Percentiles rank a stretch among this genome's conserved stretches.
Conservation (phyloP, 495 filamentous ascomycete species). For the Aspergillus saccharolyticus region DNA sequence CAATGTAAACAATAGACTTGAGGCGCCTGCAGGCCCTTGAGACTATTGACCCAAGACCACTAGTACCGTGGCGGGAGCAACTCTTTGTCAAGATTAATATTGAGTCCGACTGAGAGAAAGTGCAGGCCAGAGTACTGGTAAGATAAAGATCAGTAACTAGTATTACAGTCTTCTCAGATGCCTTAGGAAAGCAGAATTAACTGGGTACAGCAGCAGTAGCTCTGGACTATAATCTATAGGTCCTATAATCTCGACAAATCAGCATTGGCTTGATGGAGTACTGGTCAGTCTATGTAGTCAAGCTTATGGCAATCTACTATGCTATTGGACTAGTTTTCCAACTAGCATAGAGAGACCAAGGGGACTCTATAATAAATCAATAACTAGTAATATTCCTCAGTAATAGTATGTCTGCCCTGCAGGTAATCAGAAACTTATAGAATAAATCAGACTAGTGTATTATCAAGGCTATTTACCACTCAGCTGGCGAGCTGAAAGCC, state of each 20-base stretch:
- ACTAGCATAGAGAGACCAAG: too few relatives aligned
- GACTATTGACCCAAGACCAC: conserved; percentile 20
- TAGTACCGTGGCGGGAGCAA: conserved; percentile 10
- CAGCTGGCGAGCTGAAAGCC: conserved; percentile 9
- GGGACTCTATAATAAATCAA: background rate
- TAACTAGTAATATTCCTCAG: conserved; percentile 8
- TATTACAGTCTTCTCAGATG: conserved; percentile 14
- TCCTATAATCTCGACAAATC: conserved; percentile 7
- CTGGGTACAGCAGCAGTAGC: conserved; percentile 13
- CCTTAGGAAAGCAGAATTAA: conserved; percentile 10
- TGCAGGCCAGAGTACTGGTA: conserved; percentile 3
- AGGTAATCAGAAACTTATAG: conserved; percentile 8
- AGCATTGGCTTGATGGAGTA: conserved; percentile 11
- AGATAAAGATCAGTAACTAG: background rate
- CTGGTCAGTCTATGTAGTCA: conserved; percentile 15
- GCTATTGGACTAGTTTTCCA: too few relatives aligned
- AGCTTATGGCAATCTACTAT: too few relatives aligned
- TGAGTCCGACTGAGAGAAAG: conserved; percentile 13
- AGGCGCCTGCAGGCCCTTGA: conserved; percentile 14
- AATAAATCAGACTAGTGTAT: conserved; percentile 15
- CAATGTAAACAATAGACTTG: conserved; percentile 16
- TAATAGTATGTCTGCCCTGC: conserved; percentile 17
- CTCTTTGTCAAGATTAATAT: conserved; percentile 18
- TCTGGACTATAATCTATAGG: conserved; percentile 7
- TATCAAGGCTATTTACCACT: conserved; percentile 11